Conservation (phyloP, 331 rosid genomes). For the Quercus lobata region DNA sequence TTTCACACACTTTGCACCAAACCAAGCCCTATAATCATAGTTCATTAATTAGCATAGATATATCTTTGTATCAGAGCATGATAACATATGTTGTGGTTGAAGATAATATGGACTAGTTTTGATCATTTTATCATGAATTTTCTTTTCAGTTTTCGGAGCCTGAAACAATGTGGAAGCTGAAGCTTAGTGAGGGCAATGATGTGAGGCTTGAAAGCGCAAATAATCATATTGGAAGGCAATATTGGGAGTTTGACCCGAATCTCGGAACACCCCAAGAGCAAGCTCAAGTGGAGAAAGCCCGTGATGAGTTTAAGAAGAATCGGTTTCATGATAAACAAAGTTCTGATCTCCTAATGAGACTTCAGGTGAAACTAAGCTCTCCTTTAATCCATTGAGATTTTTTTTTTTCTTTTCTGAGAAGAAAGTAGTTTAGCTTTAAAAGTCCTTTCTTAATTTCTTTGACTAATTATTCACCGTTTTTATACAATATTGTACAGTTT, state of each 20-base stretch:
- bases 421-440: too few relatives aligned
- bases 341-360: slow-evolving; percentile 61
- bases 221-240: slow-evolving; percentile 60
- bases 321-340: slow-evolving; percentile 50
- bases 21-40: too few relatives aligned
- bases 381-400: too few relatives aligned
- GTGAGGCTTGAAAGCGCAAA: slow-evolving; percentile 38
- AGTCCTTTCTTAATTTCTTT: too few relatives aligned
- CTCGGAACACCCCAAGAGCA: slow-evolving; percentile 34
- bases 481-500: not conserved
- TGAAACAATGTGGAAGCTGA: slow-evolving; percentile 55
- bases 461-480: too few relatives aligned
- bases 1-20: too few relatives aligned
- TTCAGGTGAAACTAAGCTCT: slow-evolving; percentile 41
- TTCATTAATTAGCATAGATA: too few relatives aligned
- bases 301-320: slow-evolving; percentile 21
- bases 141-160: not conserved
- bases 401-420: too few relatives aligned
- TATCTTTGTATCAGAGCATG: too few relatives aligned
- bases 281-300: slow-evolving; percentile 32
- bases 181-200: slow-evolving; percentile 36
- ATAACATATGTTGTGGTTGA: too few relatives aligned
- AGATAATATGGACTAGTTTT: not conserved
- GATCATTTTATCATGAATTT: not conserved
- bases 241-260: slow-evolving; percentile 64